These are phyloP conservation scores for Ceratocystis variospora DNA, from an alignment of 2,329 filamentous ascomycete species.

Conservation along the genomic window DNA sequence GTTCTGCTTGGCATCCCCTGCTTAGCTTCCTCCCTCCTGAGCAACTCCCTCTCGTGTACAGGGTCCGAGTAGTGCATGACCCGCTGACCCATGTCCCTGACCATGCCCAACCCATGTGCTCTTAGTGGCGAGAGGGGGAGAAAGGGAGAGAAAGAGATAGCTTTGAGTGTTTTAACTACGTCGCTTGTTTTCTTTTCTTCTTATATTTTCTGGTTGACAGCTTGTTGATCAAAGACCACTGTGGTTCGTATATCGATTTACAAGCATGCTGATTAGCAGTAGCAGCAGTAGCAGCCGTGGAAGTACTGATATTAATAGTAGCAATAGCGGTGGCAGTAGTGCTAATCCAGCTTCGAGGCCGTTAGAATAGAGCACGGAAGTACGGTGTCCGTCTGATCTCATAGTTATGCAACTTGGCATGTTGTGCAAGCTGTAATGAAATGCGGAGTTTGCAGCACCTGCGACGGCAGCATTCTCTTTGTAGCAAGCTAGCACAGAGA, in stretches of 20 bases:
- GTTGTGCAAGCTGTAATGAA: too few species aligned
- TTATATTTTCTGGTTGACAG: not conserved
- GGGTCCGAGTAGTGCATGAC: not conserved
- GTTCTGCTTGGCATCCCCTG: conserved; percentile 1
- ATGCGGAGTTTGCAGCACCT: not conserved
- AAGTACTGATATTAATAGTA: too few species aligned
- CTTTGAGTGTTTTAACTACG: not conserved
- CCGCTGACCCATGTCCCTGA: conserved; percentile 1
- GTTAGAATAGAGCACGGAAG: too few species aligned
- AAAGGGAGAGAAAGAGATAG: too few species aligned
- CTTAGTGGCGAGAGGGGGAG: not conserved
- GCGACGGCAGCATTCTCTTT: not conserved
- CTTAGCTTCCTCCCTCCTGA: not conserved
- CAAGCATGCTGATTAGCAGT: too few species aligned
- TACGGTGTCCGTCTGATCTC: too few species aligned
- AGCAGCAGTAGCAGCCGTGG: too few species aligned
- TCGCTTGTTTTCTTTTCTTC: not conserved
- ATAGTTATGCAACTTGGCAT: too few species aligned
- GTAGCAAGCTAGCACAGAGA: not conserved
- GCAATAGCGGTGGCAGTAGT: too few species aligned
- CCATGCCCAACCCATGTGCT: not conserved
- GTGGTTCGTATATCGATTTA: too few species aligned
- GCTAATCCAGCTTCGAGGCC: too few species aligned
- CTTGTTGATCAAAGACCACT: not conserved
- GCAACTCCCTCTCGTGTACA: not conserved